Evolutionary conservation across 2,329 filamentous ascomycete species (phyloP).

Genomic region (Ophiostoma quercus): DNA sequence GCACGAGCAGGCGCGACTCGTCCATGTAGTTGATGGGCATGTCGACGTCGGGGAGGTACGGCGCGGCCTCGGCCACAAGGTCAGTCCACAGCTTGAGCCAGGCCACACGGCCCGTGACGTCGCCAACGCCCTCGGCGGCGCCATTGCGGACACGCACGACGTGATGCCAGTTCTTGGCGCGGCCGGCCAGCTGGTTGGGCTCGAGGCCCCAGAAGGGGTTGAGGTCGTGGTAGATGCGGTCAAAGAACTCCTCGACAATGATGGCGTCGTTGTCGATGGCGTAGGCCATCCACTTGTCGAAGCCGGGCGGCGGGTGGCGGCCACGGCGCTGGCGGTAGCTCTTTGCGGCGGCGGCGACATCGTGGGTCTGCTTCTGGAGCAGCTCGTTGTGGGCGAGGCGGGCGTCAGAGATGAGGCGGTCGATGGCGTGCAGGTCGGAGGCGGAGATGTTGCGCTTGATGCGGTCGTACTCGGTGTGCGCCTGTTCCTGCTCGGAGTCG

Average conservation of each 20-base stretch:
- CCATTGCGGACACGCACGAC: slow-evolving; percentile 47
- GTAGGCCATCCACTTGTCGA: slow-evolving; percentile 45
- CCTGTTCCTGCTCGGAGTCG: slow-evolving; percentile 19
- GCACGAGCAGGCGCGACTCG: slow-evolving; percentile 57
- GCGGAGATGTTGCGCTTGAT: slow-evolving; percentile 15
- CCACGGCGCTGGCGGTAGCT: slow-evolving; percentile 43
- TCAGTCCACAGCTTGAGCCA: slow-evolving; percentile 47
- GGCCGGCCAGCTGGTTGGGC: slow-evolving; percentile 32
- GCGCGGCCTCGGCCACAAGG: slow-evolving; percentile 48
- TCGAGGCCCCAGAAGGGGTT: slow-evolving; percentile 52
- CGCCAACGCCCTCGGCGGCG: slow-evolving; percentile 38
- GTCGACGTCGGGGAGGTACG: slow-evolving; percentile 57
- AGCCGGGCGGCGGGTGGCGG: slow-evolving; percentile 46
- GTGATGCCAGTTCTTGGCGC: slow-evolving; percentile 42
- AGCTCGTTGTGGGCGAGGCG: slow-evolving; percentile 38
- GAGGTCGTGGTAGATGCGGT: slow-evolving; percentile 50
- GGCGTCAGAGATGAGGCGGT: slow-evolving; percentile 41
- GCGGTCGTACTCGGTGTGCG: slow-evolving; percentile 17
- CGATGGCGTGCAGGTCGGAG: slow-evolving; percentile 40
- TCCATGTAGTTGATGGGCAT: slow-evolving; percentile 62
- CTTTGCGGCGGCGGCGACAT: slow-evolving; percentile 33
- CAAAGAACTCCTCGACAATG: slow-evolving; percentile 47
- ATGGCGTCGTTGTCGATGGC: slow-evolving; percentile 41
- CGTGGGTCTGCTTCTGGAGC: slow-evolving; percentile 39
- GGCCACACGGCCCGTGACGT: slow-evolving; percentile 38